These are phyloP conservation scores for Ogataea allantospora DNA, from an alignment of 805 yeast species.

Conservation along the genomic window DNA sequence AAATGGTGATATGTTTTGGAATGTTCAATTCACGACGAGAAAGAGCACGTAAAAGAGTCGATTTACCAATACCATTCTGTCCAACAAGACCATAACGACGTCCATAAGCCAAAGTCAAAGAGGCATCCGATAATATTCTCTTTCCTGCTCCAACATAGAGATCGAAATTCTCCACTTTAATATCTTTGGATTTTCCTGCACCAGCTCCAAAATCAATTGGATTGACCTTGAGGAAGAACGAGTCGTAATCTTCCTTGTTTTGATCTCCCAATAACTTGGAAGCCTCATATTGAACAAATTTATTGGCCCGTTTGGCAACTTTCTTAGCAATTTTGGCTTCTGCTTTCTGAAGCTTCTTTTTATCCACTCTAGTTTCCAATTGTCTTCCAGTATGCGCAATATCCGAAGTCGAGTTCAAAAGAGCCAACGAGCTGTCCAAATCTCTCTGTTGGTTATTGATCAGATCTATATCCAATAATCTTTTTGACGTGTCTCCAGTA, in stretches of 20 bases:
- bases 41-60: constrained; percentile 86
- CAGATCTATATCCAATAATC: constrained; percentile 77
- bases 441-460: constrained; percentile 69
- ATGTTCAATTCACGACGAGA: constrained; percentile 91
- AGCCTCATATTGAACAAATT: constrained; percentile 89
- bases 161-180: constrained; percentile 89
- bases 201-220: constrained; percentile 87
- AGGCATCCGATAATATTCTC: constrained; percentile 85
- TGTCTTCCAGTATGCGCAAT: constrained; percentile 90
- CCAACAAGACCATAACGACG: constrained; percentile 97
- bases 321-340: constrained; percentile 97
- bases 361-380: constrained; percentile 92
- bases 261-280: constrained; percentile 74
- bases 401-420: constrained; percentile 76
- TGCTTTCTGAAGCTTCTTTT: constrained; percentile 94
- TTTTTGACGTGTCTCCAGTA: constrained; percentile 84
- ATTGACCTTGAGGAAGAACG: constrained; percentile 90
- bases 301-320: constrained; percentile 82
- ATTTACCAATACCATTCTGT: constrained; percentile 99
- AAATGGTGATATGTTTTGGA: constrained; percentile 92
- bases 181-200: constrained; percentile 97
- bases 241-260: constrained; percentile 79
- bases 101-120: constrained; percentile 84
- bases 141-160: constrained; percentile 94
- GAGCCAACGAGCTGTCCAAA: constrained; percentile 69